Evolutionary conservation across 192 early-diverging fungal species (phyloP).

Genomic region (Phycomyces blakesleeanus): DNA sequence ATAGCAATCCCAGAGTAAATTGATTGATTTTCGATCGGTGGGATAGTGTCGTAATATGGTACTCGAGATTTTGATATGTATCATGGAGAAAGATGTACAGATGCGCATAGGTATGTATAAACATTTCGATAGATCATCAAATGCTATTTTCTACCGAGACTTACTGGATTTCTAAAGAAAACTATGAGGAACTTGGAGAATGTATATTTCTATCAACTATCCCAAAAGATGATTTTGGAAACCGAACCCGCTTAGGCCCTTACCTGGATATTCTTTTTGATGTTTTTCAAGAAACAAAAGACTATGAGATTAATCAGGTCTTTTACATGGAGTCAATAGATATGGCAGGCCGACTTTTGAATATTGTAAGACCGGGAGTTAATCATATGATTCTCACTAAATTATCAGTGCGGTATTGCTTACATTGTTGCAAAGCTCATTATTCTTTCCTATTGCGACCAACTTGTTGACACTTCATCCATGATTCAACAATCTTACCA

Average conservation of each 20-base stretch:
- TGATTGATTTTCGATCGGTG: not conserved
- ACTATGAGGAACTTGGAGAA: not conserved
- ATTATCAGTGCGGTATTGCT: too few species aligned
- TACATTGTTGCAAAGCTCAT: not conserved
- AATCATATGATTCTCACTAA: not conserved
- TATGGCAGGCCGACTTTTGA: not conserved
- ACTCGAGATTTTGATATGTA: too few species aligned
- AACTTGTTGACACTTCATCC: not conserved
- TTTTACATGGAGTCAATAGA: not conserved
- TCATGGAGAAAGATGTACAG: too few species aligned
- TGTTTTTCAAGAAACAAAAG: not conserved
- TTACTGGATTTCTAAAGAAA: not conserved
- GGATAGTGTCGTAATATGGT: too few species aligned
- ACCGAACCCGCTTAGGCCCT: not conserved
- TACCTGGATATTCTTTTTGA: not conserved
- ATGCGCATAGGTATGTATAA: too few species aligned
- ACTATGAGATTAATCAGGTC: not conserved
- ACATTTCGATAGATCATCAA: too few species aligned
- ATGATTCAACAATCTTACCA: not conserved
- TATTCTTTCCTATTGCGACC: not conserved
- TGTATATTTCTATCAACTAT: not conserved
- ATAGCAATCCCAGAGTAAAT: not conserved
- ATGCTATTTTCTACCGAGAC: too few species aligned
- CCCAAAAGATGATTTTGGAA: not conserved
- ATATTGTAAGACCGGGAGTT: not conserved